These are phyloP conservation scores for Arthromyces matolae DNA, from an alignment of 768 basidiomycete species.

Conservation along the genomic window DNA sequence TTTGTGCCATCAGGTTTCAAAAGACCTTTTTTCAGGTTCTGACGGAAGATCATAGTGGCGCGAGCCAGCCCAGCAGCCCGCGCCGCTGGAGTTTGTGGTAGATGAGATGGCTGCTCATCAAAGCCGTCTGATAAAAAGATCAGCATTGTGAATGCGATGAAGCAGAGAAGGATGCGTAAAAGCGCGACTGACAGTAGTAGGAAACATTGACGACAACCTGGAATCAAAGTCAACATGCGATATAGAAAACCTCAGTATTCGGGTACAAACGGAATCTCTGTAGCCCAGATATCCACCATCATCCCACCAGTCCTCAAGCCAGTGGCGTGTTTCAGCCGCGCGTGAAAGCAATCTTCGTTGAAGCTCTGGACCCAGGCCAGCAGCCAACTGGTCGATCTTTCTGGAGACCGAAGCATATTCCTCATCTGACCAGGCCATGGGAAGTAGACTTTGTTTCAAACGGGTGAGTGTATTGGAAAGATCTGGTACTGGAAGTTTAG, in stretches of 20 bases:
- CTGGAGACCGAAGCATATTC: slow-evolving; percentile 52
- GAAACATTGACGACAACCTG: slow-evolving; percentile 86
- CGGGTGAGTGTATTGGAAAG: slow-evolving; percentile 62
- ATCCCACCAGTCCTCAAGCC: slow-evolving; percentile 97
- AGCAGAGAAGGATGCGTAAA: neutral
- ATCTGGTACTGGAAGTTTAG: slow-evolving; percentile 71
- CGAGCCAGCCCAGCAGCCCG: slow-evolving; percentile 73
- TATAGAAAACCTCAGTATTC: neutral
- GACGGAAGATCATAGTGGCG: slow-evolving; percentile 70
- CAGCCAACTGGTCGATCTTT: slow-evolving; percentile 68
- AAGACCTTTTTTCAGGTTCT: slow-evolving; percentile 62
- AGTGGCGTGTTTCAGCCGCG: slow-evolving; percentile 58
- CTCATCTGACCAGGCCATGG: slow-evolving; percentile 61
- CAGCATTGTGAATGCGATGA: neutral
- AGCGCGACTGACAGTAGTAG: slow-evolving; percentile 74
- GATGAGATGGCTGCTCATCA: slow-evolving; percentile 57
- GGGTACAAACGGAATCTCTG: slow-evolving; percentile 66
- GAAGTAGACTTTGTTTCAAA: slow-evolving; percentile 67
- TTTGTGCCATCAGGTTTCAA: slow-evolving; percentile 62
- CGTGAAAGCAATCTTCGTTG: slow-evolving; percentile 61
- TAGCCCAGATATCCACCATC: slow-evolving; percentile 78
- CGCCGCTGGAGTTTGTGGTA: slow-evolving; percentile 52
- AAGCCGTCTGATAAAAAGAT: slow-evolving; percentile 64
- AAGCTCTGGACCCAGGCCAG: slow-evolving; percentile 46
- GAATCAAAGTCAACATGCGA: neutral